Evolutionary conservation across 2,329 filamentous ascomycete species (phyloP), one percentile per base, ranked within the genome.

Genomic region (Claviceps purpurea): DNA sequence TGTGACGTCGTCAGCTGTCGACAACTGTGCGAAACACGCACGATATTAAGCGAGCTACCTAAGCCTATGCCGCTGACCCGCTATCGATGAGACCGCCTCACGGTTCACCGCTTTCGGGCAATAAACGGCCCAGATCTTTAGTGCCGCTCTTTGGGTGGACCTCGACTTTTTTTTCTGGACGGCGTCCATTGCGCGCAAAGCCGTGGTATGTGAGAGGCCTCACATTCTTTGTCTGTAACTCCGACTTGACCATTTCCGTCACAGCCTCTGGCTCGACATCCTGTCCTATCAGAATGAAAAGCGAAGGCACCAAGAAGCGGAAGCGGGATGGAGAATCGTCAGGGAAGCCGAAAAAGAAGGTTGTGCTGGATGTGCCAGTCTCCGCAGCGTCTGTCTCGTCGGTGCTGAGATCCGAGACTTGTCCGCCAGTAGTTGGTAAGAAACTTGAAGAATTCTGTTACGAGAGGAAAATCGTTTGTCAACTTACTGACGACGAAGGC

Each of bases 351-450:
- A 73, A 75, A 56, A 81, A 73, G 64, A 79, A 78, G 64, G 72
- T 75, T n/a, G 68, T 70, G 47, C 65, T 76, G 42, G 68, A 74
- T 58, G 62, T 65, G n/a, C 56, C 66, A 16, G 59, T 67, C 47
- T 56, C 67, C 24, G 68, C 64, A 38, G 66, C 76, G 51, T 71
- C 66, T 43, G 68, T 81, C 34, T 69, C 73, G 37, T 70, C 75
- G 2, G 60, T 78, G 14, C 64, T 73, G 26, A 66, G 67, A 53
- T 67, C 69, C 18, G 70, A 70, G 55, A 66, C 66, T 57, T 76
- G 69, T 59, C 74, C 76, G 20, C 78, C 78, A 2, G 68, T 79
- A 30, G 68, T 79, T 65, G 76, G 76, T 79, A 56, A 65, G 54
- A 16, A 16, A 47, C 40, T 43, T 16, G 20, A 56, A 64, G 53